Evolutionary conservation across 768 basidiomycete genomes (phyloP), one percentile per base, ranked within the genome.

Genomic region (Leccinum barrowsii): DNA sequence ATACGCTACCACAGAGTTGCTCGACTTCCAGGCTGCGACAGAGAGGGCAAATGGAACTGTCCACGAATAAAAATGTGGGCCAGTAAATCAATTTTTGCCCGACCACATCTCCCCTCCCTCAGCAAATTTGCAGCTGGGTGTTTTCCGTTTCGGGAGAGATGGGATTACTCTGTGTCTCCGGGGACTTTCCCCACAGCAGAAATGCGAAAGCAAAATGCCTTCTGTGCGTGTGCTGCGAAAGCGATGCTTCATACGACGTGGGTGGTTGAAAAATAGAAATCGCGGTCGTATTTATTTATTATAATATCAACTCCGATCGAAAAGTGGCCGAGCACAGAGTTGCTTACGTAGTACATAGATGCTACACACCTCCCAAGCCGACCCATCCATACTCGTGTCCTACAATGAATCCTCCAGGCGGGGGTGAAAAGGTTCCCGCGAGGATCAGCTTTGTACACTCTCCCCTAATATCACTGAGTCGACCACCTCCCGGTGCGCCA

Each of bases 101-200:
- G 73, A 67, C 73, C 72, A 5, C 56, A 75, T 74, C 72, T 77
- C 74, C 72, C 79, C 63, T 78, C 63, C 74, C 82, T 85, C 82
- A 81, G 79, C 85, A 80, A 80, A 80, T 83, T 87, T 90, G 75
- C 75, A 79, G 85, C 79, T 80, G 83, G 86, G 77, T 71, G 87
- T 80, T 90, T 86, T 89, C 88, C 89, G 65, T 78, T 66, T 53
- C 62, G 78, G 78, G 75, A 72, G 76, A 82, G 78, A 76, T 76
- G 73, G 80, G 75, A 66, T 66, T 59, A 69, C 84, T 89, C 88
- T 86, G 86, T 81, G 73, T 82, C 89, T 90, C 89, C 89, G 89
- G 89, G 87, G 89, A 90, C 89, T 90, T 91, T 90, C 88, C 89
- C 89, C 89, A 86, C 89, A 90, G 89, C 86, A 48, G 61, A 76